Conservation (phyloP, 2,329 filamentous ascomycete genomes). For the Pestalotiopsis sp. region DNA sequence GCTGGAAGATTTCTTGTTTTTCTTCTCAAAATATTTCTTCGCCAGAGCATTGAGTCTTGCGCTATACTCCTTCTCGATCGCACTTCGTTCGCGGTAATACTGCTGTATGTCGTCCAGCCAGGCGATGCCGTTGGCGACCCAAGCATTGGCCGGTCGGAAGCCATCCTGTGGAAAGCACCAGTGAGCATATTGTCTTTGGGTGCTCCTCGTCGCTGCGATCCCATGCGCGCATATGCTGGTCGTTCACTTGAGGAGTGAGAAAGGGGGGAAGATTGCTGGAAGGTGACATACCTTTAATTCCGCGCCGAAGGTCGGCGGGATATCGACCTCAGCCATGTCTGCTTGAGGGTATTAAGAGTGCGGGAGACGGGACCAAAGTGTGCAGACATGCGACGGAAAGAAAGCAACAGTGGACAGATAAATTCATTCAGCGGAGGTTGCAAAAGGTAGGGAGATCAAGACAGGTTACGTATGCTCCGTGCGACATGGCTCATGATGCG, state of each 20-base stretch:
- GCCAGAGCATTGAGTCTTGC: constrained; percentile 84
- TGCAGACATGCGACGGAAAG: constrained; percentile 22
- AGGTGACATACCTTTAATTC: constrained; percentile 78
- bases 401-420: not conserved
- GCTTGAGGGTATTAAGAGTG: constrained; percentile 22
- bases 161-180: constrained; percentile 68
- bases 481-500: constrained; percentile 20
- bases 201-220: not conserved
- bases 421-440: constrained; percentile 9
- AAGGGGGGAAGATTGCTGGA: not conserved
- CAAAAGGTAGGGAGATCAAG: not conserved
- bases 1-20: constrained; percentile 83
- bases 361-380: constrained; percentile 12
- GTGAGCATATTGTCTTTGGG: constrained; percentile 13
- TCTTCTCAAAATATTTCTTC: constrained; percentile 97
- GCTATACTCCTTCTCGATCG: constrained; percentile 96
- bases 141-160: constrained; percentile 92
- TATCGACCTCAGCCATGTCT: constrained; percentile 80
- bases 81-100: constrained; percentile 94
- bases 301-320: constrained; percentile 83
- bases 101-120: constrained; percentile 98
- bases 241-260: constrained; percentile 21
- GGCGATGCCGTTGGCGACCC: constrained; percentile 85
- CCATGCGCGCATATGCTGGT: constrained; percentile 1
- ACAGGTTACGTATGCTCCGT: constrained; percentile 15